Percentiles rank a stretch among this genome's conserved stretches.
Evolutionary conservation across 495 filamentous ascomycete species (phyloP).

Genomic region (Trichoderma orchidacearum): DNA sequence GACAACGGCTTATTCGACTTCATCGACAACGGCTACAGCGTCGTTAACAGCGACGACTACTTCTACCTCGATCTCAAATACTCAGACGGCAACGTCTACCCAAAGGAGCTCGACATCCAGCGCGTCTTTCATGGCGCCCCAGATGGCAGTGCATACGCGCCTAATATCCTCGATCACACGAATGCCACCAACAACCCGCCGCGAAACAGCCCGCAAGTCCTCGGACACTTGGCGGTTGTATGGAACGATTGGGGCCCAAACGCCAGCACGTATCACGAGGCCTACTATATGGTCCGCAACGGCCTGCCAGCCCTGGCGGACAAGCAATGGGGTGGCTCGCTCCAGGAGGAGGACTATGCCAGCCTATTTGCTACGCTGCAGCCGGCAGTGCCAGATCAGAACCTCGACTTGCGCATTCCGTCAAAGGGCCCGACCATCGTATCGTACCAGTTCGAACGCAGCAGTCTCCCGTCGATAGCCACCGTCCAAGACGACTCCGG

Average conservation of each 20-base stretch:
- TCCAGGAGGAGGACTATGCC: conserved; percentile 24
- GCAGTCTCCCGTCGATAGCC: conserved; percentile 10
- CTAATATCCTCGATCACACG: conserved; percentile 30
- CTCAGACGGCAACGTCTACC: conserved; percentile 41
- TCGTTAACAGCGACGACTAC: conserved; percentile 43
- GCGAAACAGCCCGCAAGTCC: conserved; percentile 16
- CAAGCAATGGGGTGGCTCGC: conserved; percentile 31
- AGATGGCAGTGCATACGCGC: conserved; percentile 35
- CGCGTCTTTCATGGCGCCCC: conserved; percentile 32
- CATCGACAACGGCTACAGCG: conserved; percentile 22
- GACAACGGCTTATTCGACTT: conserved; percentile 33
- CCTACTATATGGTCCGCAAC: conserved; percentile 37
- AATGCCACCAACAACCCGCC: conserved; percentile 25
- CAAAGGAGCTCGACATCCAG: conserved; percentile 36
- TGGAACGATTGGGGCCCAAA: conserved; percentile 47
- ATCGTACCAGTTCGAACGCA: neutral
- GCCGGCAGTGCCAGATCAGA: conserved; percentile 27
- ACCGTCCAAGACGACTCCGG: conserved; percentile 20
- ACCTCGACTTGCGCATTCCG: conserved; percentile 27
- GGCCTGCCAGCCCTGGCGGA: conserved; percentile 26
- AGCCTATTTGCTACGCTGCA: conserved; percentile 23
- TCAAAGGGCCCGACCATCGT: conserved; percentile 26
- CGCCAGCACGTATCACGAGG: conserved; percentile 40
- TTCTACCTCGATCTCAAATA: conserved; percentile 43
- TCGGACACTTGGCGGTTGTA: conserved; percentile 37